These are phyloP conservation scores for Fusarium sp. DNA, from an alignment of 2,329 filamentous ascomycete species.

Conservation along the genomic window DNA sequence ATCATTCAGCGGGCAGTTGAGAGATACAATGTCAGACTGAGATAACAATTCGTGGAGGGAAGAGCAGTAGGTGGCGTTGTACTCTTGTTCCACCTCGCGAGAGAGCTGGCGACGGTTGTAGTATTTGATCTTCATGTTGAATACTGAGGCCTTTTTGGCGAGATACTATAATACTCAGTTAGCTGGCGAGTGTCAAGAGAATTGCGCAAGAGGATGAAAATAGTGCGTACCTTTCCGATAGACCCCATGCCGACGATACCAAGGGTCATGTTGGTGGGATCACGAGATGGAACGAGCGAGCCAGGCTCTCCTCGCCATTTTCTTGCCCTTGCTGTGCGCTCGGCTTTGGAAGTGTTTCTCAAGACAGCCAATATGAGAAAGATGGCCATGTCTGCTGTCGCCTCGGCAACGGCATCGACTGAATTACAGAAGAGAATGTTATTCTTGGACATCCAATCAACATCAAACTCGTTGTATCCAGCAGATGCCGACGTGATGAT, in stretches of 20 bases:
- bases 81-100: conserved; percentile 45
- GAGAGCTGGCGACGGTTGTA: conserved; percentile 51
- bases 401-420: conserved; percentile 61
- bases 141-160: conserved; percentile 50
- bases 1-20: conserved; percentile 51
- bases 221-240: conserved; percentile 48
- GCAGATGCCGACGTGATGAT: conserved; percentile 59
- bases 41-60: conserved; percentile 51
- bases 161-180: conserved; percentile 44
- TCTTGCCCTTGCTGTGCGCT: conserved; percentile 49
- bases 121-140: conserved; percentile 54
- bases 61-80: conserved; percentile 48
- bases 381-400: conserved; percentile 58
- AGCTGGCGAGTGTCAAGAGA: background rate
- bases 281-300: conserved; percentile 45
- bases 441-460: conserved; percentile 53
- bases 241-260: conserved; percentile 58
- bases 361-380: conserved; percentile 48
- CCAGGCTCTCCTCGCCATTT: conserved; percentile 47
- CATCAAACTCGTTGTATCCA: conserved; percentile 58
- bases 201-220: background rate
- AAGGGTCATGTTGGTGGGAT: conserved; percentile 53
- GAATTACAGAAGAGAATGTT: conserved; percentile 64
- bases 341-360: conserved; percentile 54
- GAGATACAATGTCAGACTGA: conserved; percentile 50